Conservation (phyloP, 2,329 filamentous ascomycete species). For the Eutypella sp. region DNA sequence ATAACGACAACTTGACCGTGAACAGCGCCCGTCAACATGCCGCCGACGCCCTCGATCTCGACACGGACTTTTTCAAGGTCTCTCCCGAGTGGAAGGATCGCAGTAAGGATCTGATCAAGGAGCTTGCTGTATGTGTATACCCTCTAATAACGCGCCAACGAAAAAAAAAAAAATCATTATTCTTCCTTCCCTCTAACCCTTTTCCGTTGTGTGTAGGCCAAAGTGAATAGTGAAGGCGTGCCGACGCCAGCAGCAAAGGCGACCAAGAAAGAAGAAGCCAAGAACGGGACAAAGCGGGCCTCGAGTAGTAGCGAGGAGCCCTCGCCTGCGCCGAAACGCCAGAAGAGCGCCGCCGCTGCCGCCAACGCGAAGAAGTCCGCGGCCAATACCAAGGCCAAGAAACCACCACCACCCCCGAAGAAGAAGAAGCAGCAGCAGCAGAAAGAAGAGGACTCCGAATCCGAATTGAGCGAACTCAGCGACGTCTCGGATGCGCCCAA, state of each 20-base stretch:
- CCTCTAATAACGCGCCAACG: background rate
- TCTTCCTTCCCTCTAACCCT: background rate
- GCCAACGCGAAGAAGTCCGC: conserved; percentile 16
- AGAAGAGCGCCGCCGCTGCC: conserved; percentile 25
- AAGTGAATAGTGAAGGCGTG: conserved; percentile 1
- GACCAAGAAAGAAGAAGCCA: conserved; percentile 22
- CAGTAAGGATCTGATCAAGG: conserved; percentile 54
- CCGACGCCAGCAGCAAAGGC: conserved; percentile 4
- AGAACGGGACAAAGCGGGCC: conserved; percentile 28
- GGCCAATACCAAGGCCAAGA: conserved; percentile 22
- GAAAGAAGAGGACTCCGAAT: conserved; percentile 26
- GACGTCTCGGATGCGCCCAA: conserved; percentile 18
- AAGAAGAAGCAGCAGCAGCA: conserved; percentile 17
- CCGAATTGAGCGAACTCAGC: conserved; percentile 24
- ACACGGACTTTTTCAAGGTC: conserved; percentile 44
- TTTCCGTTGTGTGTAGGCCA: conserved; percentile 9
- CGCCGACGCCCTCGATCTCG: conserved; percentile 44
- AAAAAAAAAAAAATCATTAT: no score
- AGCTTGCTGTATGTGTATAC: conserved; percentile 43
- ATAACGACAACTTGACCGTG: conserved; percentile 46
- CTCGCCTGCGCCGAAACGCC: conserved; percentile 34
- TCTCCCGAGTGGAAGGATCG: conserved; percentile 49
- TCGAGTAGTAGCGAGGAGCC: conserved; percentile 21
- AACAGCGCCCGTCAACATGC: conserved; percentile 51
- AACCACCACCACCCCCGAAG: conserved; percentile 23